Evolutionary conservation across 1,284 basidiomycete species (phyloP).

Genomic region (Bondarzewia mesenterica): DNA sequence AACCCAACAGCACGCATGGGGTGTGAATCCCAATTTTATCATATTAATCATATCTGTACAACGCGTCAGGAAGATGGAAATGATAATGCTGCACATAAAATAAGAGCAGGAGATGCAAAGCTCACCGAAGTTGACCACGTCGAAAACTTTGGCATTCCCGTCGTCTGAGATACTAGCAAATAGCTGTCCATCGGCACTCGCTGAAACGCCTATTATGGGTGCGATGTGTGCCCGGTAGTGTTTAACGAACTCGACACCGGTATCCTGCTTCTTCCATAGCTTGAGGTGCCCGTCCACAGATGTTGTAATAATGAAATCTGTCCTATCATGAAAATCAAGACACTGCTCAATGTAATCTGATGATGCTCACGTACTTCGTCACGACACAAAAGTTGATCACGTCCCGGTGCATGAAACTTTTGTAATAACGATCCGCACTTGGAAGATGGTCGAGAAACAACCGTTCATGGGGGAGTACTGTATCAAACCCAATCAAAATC

Average conservation of each 20-base stretch:
- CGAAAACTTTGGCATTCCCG: slow-evolving; percentile 88
- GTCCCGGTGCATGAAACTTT: slow-evolving; percentile 98
- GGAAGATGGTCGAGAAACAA: slow-evolving; percentile 91
- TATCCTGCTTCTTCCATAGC: slow-evolving; percentile 97
- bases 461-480: slow-evolving; percentile 69
- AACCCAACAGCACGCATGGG: slow-evolving; percentile 89
- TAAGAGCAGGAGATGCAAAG: slow-evolving; percentile 20
- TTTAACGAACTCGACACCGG: slow-evolving; percentile 90
- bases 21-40: slow-evolving; percentile 80
- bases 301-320: slow-evolving; percentile 90
- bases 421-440: slow-evolving; percentile 88
- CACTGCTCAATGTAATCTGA: slow-evolving; percentile 6
- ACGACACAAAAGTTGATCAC: slow-evolving; percentile 82
- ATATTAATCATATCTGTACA: slow-evolving; percentile 96
- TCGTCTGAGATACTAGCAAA: slow-evolving; percentile 88
- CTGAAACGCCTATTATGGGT: slow-evolving; percentile 73
- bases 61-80: neutral
- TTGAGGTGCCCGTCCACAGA: slow-evolving; percentile 95
- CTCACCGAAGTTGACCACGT: slow-evolving; percentile 96
- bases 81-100: slow-evolving; percentile 12
- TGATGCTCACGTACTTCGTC: slow-evolving; percentile 54
- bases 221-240: slow-evolving; percentile 88
- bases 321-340: slow-evolving; percentile 40
- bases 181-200: slow-evolving; percentile 88
- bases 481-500: slow-evolving; percentile 37